Evolutionary conservation across 1,284 basidiomycete genomes (phyloP), one percentile per base, ranked within the genome.

Genomic region (Leccinum huronense): DNA sequence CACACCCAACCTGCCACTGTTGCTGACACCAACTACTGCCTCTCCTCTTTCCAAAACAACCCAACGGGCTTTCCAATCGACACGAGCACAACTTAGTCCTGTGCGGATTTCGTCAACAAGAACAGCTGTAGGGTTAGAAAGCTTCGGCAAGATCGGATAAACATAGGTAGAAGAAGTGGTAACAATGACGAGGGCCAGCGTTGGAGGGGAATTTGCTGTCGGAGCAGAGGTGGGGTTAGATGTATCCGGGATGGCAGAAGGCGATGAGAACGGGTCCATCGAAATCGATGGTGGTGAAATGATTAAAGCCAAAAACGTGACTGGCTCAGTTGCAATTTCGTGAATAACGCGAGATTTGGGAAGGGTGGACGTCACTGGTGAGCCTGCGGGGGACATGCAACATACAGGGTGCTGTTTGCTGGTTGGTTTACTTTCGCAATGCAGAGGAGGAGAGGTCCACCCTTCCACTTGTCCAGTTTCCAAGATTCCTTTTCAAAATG

Each of bases 41-140:
- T 98, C 97, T 60, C 97, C 93, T 61, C 93, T 81, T 0, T 95
- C 97, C 3, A 99, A 85, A 14, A 97, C 84, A 70, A 98, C 87
- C 72, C 93, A 86, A 48, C 82, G 80, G 61, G 84, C 80, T 60
- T 84, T 77, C 84, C 85, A 84, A 73, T 93, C 88, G 84, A n/a
- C n/a, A n/a, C n/a, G n/a, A n/a, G n/a, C n/a, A n/a, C n/a, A n/a
- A n/a, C n/a, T n/a, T n/a, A n/a, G n/a, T n/a, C n/a, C n/a, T n/a
- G n/a, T n/a, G n/a, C n/a, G n/a, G n/a, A n/a, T n/a, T n/a, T n/a
- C n/a, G n/a, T n/a, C n/a, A n/a, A n/a, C n/a, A n/a, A n/a, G n/a
- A n/a, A n/a, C n/a, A n/a, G n/a, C n/a, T n/a, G n/a, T n/a, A n/a
- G n/a, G n/a, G n/a, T n/a, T n/a, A n/a, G n/a, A n/a, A n/a, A n/a